Conservation (phyloP, 805 yeast species). For the Yamadazyma insecticola region DNA sequence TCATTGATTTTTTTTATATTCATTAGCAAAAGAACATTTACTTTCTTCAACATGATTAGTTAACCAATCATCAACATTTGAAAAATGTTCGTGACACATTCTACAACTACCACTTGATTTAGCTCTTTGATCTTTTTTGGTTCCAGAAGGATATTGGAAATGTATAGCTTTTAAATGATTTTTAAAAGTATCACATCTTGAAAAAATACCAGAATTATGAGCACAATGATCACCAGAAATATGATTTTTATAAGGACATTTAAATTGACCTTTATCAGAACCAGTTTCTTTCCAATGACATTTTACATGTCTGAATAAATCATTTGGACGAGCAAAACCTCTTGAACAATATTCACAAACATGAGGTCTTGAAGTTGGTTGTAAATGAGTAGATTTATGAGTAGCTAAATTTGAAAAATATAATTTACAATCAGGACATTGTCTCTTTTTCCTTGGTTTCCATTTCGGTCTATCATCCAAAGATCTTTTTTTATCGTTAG, state of each 20-base stretch:
- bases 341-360: conserved; percentile 73
- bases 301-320: conserved; percentile 77
- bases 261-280: conserved; percentile 60
- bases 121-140: conserved; percentile 69
- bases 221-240: conserved; percentile 41
- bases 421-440: conserved; percentile 65
- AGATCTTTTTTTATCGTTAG: too few relatives aligned
- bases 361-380: conserved; percentile 71
- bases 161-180: conserved; percentile 89
- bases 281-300: conserved; percentile 80
- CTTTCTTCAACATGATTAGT: conserved; percentile 60
- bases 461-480: too few relatives aligned
- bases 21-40: conserved; percentile 25
- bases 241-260: conserved; percentile 66
- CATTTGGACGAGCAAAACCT: conserved; percentile 87
- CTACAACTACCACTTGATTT: conserved; percentile 71
- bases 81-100: conserved; percentile 64
- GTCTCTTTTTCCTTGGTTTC: conserved; percentile 59
- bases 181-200: conserved; percentile 87
- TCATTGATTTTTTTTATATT: conserved; percentile 8
- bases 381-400: conserved; percentile 73
- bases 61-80: conserved; percentile 77
- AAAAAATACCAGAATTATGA: conserved; percentile 80
- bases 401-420: conserved; percentile 78
- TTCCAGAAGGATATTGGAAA: conserved; percentile 83